Percentiles rank a stretch among this genome's conserved stretches.
These are phyloP conservation scores for Lophiostoma macrostomum DNA, from an alignment of 495 filamentous ascomycete genomes.

Conservation along the genomic window DNA sequence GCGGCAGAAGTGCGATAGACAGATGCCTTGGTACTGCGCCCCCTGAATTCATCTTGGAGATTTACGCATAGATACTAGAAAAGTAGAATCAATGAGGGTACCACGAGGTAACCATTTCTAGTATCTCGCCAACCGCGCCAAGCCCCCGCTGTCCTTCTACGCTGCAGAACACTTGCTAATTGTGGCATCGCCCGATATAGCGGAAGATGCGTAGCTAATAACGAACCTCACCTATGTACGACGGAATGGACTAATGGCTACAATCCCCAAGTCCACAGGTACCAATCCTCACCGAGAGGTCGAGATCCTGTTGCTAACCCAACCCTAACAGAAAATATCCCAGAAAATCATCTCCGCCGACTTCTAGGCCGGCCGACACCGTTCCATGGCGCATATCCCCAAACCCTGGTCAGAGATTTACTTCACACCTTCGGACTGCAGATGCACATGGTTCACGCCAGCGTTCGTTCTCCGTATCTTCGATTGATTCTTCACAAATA, in stretches of 20 bases:
- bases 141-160: no score
- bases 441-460: not conserved
- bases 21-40: slow-evolving; percentile 25
- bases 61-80: no score
- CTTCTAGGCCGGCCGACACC: not conserved
- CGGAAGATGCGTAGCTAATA: slow-evolving; percentile 24
- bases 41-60: no score
- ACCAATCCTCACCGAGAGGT: no score
- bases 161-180: no score
- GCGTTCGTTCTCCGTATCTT: not conserved
- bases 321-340: slow-evolving; percentile 32
- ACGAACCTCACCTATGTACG: slow-evolving; percentile 24
- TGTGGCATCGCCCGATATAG: no score
- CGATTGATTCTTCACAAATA: not conserved
- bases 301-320: no score
- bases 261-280: slow-evolving; percentile 23
- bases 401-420: not conserved
- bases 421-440: not conserved
- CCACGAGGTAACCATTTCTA: no score
- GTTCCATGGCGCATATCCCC: slow-evolving; percentile 2
- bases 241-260: slow-evolving; percentile 29
- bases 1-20: slow-evolving; percentile 28
- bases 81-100: no score
- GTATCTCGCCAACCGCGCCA: no score
- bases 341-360: not conserved